Evolutionary conservation across 768 basidiomycete species (phyloP), one percentile per base, ranked within the genome.

Genomic region (Leccinum incarnatum): DNA sequence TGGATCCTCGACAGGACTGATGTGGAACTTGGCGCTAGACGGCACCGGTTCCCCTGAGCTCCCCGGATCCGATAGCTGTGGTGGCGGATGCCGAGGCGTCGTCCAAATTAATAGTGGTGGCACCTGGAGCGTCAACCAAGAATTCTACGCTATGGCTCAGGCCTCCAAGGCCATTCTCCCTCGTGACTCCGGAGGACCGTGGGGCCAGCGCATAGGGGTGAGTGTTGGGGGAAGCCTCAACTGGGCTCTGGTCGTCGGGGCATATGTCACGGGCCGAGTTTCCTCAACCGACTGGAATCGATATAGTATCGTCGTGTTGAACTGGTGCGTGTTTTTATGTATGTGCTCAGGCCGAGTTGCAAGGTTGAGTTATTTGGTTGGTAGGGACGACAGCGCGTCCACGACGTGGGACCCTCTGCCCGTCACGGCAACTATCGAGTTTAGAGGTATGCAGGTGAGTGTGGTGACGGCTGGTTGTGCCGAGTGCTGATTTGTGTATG

Each of bases 21-120:
- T 89, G 84, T 92, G 89, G 88, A 89, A 88, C 65, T 72, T 90
- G 46, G 89, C 86, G 0, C 77, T 87, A 9, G 83, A 90, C 45
- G 75, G 81, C 0, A 79, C 71, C 36, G 88, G 89, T 0, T 70
- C 81, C n/a, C 89, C 89, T 2, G 81, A 80, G 65, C 76, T 87
- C 3, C 87, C 88, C 0, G 84, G 85, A 6, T 82, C 84, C 2
- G 75, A 75, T 55, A 87, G 85, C 57, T 92, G 89, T 60, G 77
- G 78, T 2, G 79, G 79, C 4, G 85, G 86, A 15, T 92, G 89
- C 66, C 80, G 89, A 14, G 81, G 82, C 3, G 78, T 91, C 5
- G 86, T 81, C 5, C 85, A 86, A 7, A 80, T 91, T 51, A 87
- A 88, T 64, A 83, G 73, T 63, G 81, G 83, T 54, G 86, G 85